Evolutionary conservation across 441 rosid species (phyloP), one percentile per base, ranked within the genome.

Genomic region (Populus hybrid): DNA sequence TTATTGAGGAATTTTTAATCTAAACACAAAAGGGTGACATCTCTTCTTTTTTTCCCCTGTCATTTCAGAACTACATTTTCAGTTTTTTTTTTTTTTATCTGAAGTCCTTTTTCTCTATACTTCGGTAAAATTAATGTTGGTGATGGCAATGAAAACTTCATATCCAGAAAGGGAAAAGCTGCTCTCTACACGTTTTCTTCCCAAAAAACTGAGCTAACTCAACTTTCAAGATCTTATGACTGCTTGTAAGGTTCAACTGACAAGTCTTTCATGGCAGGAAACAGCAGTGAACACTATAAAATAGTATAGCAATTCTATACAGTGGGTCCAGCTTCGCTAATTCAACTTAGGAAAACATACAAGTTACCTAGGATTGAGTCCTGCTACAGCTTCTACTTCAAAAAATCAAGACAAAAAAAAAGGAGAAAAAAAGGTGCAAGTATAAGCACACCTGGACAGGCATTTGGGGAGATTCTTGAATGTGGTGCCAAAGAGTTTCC

Each of bases 401-500:
- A 46, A 14, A 1, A 46, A 46, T 46, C 57, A 14, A 5, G 57
- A 46, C 18, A 4, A 1, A 46, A 46, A 40, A 42, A 42, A 42
- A 10, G 5, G 3, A 9, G 1, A 10, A 11, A 28, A 34, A 68
- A 75, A 18, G 10, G 12, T 46, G n/a, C 67, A 67, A 28, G 26
- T 65, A 21, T 75, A 42, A 75, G 70, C 73, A 61, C 81, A 91
- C 93, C 91, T 86, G 85, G 74, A 42, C 26, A 78, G 90, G 81
- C 26, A 67, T 36, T 83, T 84, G 82, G 6, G 92, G 86, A 74
- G 91, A 83, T 75, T 79, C 88, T 71, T 87, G 90, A 19, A 94
- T 86, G 36, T 86, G 92, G 70, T 80, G 89, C 99, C 98, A 94
- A 59, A 95, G 89, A 69, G 94, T 91, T 87, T 88, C 93, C 85